Conservation (phyloP, 2,329 filamentous ascomycete genomes). For the Xylaria sp. region DNA sequence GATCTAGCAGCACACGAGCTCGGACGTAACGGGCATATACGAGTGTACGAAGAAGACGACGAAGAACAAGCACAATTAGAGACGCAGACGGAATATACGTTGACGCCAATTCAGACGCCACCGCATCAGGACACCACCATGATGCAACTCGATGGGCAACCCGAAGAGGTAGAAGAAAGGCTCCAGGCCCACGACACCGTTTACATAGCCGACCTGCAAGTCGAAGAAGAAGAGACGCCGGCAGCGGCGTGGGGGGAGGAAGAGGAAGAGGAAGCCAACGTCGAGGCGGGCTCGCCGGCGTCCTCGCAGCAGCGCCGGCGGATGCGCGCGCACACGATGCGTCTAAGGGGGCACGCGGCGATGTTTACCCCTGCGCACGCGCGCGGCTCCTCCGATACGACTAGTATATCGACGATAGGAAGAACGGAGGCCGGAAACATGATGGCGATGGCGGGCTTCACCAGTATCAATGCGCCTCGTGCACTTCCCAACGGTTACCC, state of each 20-base stretch:
- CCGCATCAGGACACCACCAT: no score
- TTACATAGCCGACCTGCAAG: constrained; percentile 19
- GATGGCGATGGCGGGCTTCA: constrained; percentile 2
- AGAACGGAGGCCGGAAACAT: not conserved
- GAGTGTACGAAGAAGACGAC: not conserved
- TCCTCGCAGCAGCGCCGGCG: constrained; percentile 24
- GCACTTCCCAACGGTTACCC: not conserved
- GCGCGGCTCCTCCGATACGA: constrained; percentile 28
- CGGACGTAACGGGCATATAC: not conserved
- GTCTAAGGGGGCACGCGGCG: not conserved
- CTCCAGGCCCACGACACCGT: not conserved
- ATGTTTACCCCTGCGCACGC: not conserved
- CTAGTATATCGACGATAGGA: not conserved
- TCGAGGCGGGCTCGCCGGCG: constrained; percentile 28
- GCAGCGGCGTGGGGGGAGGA: not conserved
- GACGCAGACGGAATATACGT: not conserved
- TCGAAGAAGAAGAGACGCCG: constrained; percentile 13
- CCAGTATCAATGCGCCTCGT: constrained; percentile 3
- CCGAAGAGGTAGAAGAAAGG: not conserved
- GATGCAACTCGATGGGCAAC: constrained; percentile 13
- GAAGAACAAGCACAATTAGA: not conserved
- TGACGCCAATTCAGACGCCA: not conserved
- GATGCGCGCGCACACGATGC: constrained; percentile 24
- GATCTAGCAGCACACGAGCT: constrained; percentile 12
- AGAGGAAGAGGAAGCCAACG: constrained; percentile 1